Evolutionary conservation across 2,329 filamentous ascomycete genomes (phyloP).

Genomic region (Penicillium sp.): DNA sequence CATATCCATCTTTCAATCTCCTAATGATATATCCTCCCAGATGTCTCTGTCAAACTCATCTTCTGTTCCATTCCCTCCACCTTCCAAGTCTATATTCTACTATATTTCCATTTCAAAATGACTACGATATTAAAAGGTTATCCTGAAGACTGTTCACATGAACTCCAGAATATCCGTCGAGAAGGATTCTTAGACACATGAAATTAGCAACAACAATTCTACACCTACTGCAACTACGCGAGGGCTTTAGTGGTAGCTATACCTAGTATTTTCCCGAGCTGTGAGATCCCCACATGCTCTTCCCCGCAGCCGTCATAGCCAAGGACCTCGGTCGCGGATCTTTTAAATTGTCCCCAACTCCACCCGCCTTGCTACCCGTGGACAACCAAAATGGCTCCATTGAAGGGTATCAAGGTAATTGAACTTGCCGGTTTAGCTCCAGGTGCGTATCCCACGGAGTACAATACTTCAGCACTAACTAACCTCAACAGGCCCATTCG

Average conservation of each 20-base stretch:
- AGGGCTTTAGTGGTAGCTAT: background rate
- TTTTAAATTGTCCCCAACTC: slow-evolving; percentile 1
- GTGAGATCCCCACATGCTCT: background rate
- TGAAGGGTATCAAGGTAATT: slow-evolving; percentile 62
- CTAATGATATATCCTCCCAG: slow-evolving; percentile 1
- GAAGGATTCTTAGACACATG: background rate
- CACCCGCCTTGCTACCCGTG: background rate
- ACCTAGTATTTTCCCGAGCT: too few species aligned
- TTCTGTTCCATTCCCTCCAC: background rate
- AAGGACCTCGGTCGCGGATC: slow-evolving; percentile 17
- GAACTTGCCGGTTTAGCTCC: slow-evolving; percentile 69
- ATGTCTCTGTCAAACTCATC: background rate
- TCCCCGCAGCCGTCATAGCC: slow-evolving; percentile 11
- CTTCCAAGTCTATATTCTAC: background rate
- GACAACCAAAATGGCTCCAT: slow-evolving; percentile 29
- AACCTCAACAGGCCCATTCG: slow-evolving; percentile 70
- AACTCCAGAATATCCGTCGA: background rate
- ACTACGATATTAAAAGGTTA: background rate
- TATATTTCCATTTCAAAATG: background rate
- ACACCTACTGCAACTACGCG: too few species aligned
- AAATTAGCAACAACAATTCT: too few species aligned
- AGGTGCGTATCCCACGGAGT: slow-evolving; percentile 43
- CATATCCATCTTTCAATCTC: background rate
- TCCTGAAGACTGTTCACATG: too few species aligned
- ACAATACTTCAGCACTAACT: slow-evolving; percentile 2